Base-by-base conservation (phyloP, 805 yeast species). In the Saturnispora diversa region DNA sequence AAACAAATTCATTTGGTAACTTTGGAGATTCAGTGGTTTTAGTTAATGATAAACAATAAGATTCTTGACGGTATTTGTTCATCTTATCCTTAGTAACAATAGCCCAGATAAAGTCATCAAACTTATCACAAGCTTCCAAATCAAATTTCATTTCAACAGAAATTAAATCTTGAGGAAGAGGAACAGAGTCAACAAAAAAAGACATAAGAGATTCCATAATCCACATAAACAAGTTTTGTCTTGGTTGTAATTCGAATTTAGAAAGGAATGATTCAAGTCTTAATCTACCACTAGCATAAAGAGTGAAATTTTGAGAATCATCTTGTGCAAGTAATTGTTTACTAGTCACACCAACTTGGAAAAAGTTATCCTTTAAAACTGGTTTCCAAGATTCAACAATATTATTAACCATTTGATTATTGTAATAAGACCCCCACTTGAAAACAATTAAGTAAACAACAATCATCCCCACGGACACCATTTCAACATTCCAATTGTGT, bases 251-350 rank as follows among this genome's bases (percentile, higher is more conserved):
- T 42, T 70, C 72, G 57, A 87, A 68, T 47, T 71, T 75, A 35
- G 80, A 68, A 43, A 71, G 64, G 43, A 87, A 63, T 42, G 74
- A 69, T 45, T 76, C 76, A 45, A 92, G 71, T 59, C 85, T 80
- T 44, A 75, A 66, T 60, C 98, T 79, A 46, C 98, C 98, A 43
- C 95, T 74, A 31, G 96, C 94, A 58, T 85, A 92, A 27, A 84
- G 68, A 9, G 67, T 62, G 60, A 62, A 85, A 44, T 69, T 65
- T 51, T 80, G 78, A 20, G 78, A 65, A 36, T 77, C 72, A 55
- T 82, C 94, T 58, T 74, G 70, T 50, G 77, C 66, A 47, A 69
- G 67, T 52, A 75, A 61, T 42, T 66, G 58, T 17, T 62, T 64
- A 29, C 54, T 42, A 6, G 66, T 54, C 26, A 70, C 74, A 46